These are phyloP conservation scores for Pleurotus cornucopiae DNA, from an alignment of 768 basidiomycete species.

Conservation along the genomic window DNA sequence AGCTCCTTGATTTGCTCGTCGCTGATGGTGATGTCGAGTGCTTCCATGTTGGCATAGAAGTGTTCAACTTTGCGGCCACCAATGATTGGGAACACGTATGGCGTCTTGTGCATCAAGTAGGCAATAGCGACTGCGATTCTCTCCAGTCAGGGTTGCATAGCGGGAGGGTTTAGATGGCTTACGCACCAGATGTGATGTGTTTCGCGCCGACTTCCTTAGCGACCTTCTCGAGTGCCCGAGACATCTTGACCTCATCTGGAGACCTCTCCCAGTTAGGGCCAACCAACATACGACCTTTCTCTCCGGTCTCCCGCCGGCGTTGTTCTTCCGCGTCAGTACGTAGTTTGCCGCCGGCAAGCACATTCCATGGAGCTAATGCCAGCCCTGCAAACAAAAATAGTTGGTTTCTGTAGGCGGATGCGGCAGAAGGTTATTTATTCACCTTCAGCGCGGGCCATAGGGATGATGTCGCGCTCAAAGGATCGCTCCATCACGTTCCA, in stretches of 20 bases:
- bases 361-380: conserved; percentile 30
- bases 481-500: conserved; percentile 42
- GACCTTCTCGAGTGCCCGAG: conserved; percentile 43
- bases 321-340: conserved; percentile 45
- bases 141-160: background rate
- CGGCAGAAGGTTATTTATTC: conserved; percentile 12
- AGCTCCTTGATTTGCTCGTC: conserved; percentile 39
- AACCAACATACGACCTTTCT: conserved; percentile 32
- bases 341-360: conserved; percentile 40
- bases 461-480: conserved; percentile 52
- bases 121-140: conserved; percentile 42
- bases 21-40: conserved; percentile 37
- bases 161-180: background rate
- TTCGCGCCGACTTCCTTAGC: conserved; percentile 45
- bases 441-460: conserved; percentile 40
- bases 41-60: conserved; percentile 44
- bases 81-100: conserved; percentile 47
- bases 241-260: conserved; percentile 37
- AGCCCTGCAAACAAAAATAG: background rate
- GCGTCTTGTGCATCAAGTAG: conserved; percentile 49
- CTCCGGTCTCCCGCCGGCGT: conserved; percentile 22
- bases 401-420: conserved; percentile 9
- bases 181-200: conserved; percentile 41
- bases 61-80: conserved; percentile 50
- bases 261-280: conserved; percentile 39